Base-by-base conservation (phyloP, 805 yeast genomes). In the Pichia scutulata region DNA sequence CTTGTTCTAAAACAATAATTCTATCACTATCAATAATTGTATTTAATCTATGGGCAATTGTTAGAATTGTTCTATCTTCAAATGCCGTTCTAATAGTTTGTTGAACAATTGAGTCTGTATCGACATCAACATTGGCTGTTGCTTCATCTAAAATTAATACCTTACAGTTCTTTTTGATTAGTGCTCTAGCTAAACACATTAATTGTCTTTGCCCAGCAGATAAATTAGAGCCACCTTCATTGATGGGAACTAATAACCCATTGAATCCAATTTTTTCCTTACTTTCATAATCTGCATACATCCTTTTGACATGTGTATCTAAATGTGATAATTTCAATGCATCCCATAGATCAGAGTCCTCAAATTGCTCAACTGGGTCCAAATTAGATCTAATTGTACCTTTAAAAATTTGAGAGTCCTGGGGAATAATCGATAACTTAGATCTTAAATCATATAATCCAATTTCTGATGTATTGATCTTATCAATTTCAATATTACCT, bases 181-280 rank as follows among this genome's bases (percentile, higher is more conserved):
- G 70, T 1, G 90, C 93, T 63, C 95, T 73, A 0, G 92, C 89
- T 47, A 86, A 73, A 70, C 95, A 86, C 82, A 86, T 71, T 51
- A 90, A 71, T 67, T 89, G 97, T 57, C 88, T 77, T 69, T 90
- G 96, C 22, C 97, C 97, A 37, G 84, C 82, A 9, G 96, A 87
- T 51, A 90, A 67, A 63, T 89, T 89, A n/a, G 86, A 67, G 4
- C 72, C 73, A 22, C 69, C 70, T 51, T 69, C 73, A 14, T 58
- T 45, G 16, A 66, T 39, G 42, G 56, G 55, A 37, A 62, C 63
- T 9, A 55, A 47, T 50, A 68, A 59, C 16, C 60, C 65, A 52
- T 60, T 59, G 41, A 56, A 48, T 7, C 55, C 57, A n/a, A 53
- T 67, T 67, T 44, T 64, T 55, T 61, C 78, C 57, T 80, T 82